Evolutionary conservation across 345 rosid species (phyloP).

Genomic region (Corymbia maculata): DNA sequence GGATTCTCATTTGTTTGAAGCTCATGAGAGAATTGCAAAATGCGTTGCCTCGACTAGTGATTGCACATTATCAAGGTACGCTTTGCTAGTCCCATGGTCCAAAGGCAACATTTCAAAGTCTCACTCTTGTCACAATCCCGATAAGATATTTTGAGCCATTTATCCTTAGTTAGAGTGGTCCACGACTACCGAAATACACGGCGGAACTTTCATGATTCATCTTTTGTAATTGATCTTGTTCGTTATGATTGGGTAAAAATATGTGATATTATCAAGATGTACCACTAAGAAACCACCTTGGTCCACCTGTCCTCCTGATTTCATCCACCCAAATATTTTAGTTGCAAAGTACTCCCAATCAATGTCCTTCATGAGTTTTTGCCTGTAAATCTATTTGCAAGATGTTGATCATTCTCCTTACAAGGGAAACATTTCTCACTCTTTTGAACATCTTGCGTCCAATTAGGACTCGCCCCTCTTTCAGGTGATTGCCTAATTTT

Average conservation of each 20-base stretch:
- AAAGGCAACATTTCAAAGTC: background rate
- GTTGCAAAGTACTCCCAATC: background rate
- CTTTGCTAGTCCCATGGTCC: background rate
- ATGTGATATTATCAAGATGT: background rate
- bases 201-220: background rate
- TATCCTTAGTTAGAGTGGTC: background rate
- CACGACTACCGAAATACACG: background rate
- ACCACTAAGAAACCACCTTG: background rate
- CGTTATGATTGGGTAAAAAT: rapidly evolving
- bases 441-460: background rate
- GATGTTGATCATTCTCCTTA: background rate
- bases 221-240: rapidly evolving
- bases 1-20: background rate
- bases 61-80: background rate
- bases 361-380: background rate
- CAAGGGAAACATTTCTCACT: background rate
- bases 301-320: background rate
- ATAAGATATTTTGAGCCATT: background rate
- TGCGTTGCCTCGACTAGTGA: background rate
- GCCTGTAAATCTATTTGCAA: background rate
- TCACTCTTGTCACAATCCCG: background rate
- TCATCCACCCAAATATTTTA: background rate
- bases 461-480: background rate
- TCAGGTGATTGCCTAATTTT: background rate
- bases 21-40: background rate